These are phyloP conservation scores for Phytophthora citrophthora DNA, from an alignment of 352 stramenopile genomes.

Conservation along the genomic window DNA sequence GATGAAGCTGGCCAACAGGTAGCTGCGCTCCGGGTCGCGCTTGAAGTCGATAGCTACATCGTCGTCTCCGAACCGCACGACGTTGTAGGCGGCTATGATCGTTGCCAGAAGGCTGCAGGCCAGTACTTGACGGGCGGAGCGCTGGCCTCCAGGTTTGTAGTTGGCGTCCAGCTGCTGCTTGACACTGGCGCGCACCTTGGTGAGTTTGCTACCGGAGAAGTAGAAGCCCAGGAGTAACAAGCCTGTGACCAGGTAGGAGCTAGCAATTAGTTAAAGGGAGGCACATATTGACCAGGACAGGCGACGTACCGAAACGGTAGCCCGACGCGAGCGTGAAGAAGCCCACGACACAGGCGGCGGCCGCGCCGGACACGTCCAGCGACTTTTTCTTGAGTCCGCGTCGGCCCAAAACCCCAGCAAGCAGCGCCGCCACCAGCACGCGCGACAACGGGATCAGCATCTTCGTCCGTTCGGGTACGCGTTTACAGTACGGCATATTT, in stretches of 20 bases:
- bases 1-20: conserved; percentile 81
- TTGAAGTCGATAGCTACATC: conserved; percentile 50
- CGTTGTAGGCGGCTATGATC: conserved; percentile 64
- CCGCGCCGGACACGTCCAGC: conserved; percentile 60
- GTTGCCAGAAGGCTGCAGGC: conserved; percentile 76
- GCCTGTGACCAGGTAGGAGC: conserved; percentile 36
- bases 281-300: not conserved
- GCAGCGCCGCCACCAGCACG: conserved; percentile 46
- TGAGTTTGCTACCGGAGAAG: conserved; percentile 87
- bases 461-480: not conserved
- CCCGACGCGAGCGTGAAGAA: conserved; percentile 66
- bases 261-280: not conserved
- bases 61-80: conserved; percentile 46
- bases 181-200: conserved; percentile 62
- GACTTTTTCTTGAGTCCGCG: conserved; percentile 77
- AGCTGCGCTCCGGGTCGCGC: conserved; percentile 37
- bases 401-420: conserved; percentile 45
- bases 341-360: conserved; percentile 69
- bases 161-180: conserved; percentile 76
- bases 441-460: conserved; percentile 35
- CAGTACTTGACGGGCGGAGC: conserved; percentile 78
- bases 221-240: conserved; percentile 86
- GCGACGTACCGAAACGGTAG: conserved; percentile 66
- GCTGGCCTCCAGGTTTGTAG: conserved; percentile 84
- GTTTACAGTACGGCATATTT: not conserved